Base-by-base conservation (phyloP, 2,329 filamentous ascomycete genomes). In the Aureobasidium zeae region DNA sequence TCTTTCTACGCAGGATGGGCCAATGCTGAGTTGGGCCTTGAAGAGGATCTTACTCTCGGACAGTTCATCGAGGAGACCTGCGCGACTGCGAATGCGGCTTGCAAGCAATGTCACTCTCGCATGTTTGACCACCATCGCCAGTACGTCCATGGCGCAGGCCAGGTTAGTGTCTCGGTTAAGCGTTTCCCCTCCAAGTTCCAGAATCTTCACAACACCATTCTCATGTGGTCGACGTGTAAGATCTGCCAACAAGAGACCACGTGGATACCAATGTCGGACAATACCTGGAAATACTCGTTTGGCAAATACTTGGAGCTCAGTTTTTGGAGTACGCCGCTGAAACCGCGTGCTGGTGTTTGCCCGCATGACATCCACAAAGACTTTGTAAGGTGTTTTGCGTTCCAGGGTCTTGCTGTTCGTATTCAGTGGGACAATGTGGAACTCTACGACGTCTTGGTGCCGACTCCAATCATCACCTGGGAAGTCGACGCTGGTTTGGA, bases 191-290 rank as follows among this genome's bases (percentile, higher is more conserved):
- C 77, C 25, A 78, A 81, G 51, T 67, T 83, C 48, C 73, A 76
- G 48, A 73, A 77, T 1, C 64, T 80, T 63, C 73, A 76, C 59
- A 77, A 85, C 51, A 83, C 81, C 2, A 94, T 98, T 45, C 76
- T 88, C 46, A 95, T 98, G 86, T 98, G 93, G 93, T 96, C 86
- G 52, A 86, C 83, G 54, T 98, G 91, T 68, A 91, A 94, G 55
- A 73, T 85, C 21, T 98, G 93, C 62, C 81, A 85, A 41, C 86
- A 86, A 52, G 88, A 96, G 59, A 94, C 89, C 0, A 84, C 86
- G 28, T 80, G 88, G 35, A 83, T 85, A 52, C 80, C 82, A 22
- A 95, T 98, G 86, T 95, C 89, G 1, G 80, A 87, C 45, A 87
- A 79, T 55, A 93, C 88, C 0, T 98, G 87, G 84, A 95, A 93